These are phyloP conservation scores for Eremochloa ophiuroides DNA, from an alignment of 176 grass and related monocot species.

Conservation along the genomic window DNA sequence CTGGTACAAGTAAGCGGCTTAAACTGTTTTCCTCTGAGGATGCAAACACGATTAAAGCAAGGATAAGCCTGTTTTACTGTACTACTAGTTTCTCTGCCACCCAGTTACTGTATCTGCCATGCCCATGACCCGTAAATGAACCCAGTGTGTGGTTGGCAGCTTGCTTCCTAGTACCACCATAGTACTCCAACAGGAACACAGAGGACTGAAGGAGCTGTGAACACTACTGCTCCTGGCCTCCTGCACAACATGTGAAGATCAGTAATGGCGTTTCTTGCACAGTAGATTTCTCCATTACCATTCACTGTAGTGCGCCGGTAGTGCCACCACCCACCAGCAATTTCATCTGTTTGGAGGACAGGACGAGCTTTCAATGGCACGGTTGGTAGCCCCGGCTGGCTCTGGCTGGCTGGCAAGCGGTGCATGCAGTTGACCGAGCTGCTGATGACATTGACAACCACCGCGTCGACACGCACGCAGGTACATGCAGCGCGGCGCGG, in stretches of 20 bases:
- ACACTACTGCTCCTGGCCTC: neutral
- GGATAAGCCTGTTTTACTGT: neutral
- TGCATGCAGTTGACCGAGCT: neutral
- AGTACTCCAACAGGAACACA: neutral
- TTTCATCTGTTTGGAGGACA: neutral
- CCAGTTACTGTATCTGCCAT: neutral
- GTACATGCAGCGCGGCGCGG: slow-evolving; percentile 86
- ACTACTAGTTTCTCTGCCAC: too few relatives aligned
- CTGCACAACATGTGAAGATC: slow-evolving; percentile 31
- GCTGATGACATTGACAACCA: too few relatives aligned
- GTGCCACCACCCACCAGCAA: neutral
- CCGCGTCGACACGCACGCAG: slow-evolving; percentile 16
- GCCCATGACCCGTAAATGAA: slow-evolving; percentile 28
- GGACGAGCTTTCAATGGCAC: neutral
- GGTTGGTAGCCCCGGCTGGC: neutral
- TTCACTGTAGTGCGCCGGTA: neutral
- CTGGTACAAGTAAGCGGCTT: slow-evolving; percentile 68
- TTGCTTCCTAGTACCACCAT: neutral
- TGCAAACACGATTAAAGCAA: neutral
- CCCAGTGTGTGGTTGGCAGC: slow-evolving; percentile 24
- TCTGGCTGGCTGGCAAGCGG: too few relatives aligned
- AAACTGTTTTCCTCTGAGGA: neutral
- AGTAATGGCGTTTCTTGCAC: slow-evolving; percentile 20
- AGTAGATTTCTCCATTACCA: neutral
- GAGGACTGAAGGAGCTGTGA: neutral